These are phyloP conservation scores for Spergularia azorica DNA, from an alignment of 179 eudicot genomes.

Conservation along the genomic window DNA sequence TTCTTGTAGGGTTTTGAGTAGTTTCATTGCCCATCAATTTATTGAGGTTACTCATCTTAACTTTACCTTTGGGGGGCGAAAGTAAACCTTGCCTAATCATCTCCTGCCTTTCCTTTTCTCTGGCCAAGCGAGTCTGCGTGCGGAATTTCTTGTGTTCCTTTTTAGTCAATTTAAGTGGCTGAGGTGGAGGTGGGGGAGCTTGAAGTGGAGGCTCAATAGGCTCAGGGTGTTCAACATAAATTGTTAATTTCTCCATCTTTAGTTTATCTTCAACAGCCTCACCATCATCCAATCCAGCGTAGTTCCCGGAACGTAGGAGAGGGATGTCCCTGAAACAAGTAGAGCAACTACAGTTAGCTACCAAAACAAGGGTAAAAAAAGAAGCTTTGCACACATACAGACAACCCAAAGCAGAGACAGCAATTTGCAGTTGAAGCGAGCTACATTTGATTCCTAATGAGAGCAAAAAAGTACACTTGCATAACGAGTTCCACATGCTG, in stretches of 20 bases:
- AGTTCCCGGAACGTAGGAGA: slow-evolving; percentile 54
- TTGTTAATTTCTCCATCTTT: slow-evolving; percentile 76
- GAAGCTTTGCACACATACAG: not conserved
- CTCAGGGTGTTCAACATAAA: slow-evolving; percentile 85
- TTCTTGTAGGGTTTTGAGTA: slow-evolving; percentile 89
- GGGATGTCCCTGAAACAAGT: slow-evolving; percentile 75
- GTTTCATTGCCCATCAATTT: slow-evolving; percentile 93
- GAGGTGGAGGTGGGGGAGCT: slow-evolving; percentile 90
- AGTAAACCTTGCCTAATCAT: slow-evolving; percentile 94
- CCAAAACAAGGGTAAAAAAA: not conserved
- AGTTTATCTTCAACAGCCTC: slow-evolving; percentile 48
- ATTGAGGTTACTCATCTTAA: slow-evolving; percentile 98
- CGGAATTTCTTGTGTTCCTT: slow-evolving; percentile 96
- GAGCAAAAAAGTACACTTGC: not conserved
- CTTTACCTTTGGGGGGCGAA: slow-evolving; percentile 92
- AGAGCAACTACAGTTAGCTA: slow-evolving; percentile 13
- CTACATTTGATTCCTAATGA: not conserved
- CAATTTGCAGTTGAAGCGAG: not conserved
- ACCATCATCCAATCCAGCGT: slow-evolving; percentile 47
- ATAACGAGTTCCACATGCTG: not conserved
- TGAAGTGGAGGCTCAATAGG: slow-evolving; percentile 96
- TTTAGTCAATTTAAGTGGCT: slow-evolving; percentile 92
- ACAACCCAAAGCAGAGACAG: not conserved
- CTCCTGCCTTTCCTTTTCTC: slow-evolving; percentile 91
- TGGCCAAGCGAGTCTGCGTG: slow-evolving; percentile 80